Conservation (phyloP, 352 stramenopile species). For the Pythium biforme region DNA sequence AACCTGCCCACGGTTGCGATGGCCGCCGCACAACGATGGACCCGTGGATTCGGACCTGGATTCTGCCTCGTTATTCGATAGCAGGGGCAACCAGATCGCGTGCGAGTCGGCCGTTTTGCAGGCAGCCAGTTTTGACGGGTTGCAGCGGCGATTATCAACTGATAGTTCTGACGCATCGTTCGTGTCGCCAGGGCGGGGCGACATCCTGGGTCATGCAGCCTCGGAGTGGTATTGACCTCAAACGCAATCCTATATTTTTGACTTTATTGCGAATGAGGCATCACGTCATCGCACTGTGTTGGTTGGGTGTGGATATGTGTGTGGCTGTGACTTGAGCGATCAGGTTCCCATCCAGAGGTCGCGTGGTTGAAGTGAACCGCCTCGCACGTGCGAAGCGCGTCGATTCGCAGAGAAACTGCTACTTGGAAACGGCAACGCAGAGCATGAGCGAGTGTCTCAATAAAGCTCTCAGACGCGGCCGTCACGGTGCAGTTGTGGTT, state of each 20-base stretch:
- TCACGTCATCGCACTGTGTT: neutral
- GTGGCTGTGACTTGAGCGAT: neutral
- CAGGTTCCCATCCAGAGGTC: neutral
- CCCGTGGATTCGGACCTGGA: slow-evolving; percentile 24
- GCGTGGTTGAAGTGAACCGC: neutral
- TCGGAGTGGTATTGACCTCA: slow-evolving; percentile 11
- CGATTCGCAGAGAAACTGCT: slow-evolving; percentile 12
- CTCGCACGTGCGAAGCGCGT: slow-evolving; percentile 15
- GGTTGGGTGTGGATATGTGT: neutral
- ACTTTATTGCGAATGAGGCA: neutral
- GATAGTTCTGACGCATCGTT: slow-evolving; percentile 25
- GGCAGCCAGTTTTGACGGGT: slow-evolving; percentile 12
- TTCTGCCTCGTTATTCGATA: slow-evolving; percentile 17
- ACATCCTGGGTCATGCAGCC: neutral
- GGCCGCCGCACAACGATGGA: slow-evolving; percentile 23
- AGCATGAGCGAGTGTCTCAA: neutral
- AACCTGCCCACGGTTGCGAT: slow-evolving; percentile 25
- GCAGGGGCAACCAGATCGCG: slow-evolving; percentile 19
- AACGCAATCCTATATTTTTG: slow-evolving; percentile 14
- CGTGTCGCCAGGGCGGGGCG: neutral
- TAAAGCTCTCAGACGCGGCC: neutral
- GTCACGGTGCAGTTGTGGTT: neutral
- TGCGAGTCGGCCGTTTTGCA: slow-evolving; percentile 26
- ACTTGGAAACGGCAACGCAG: slow-evolving; percentile 6
- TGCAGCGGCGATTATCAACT: slow-evolving; percentile 13